These are phyloP conservation scores for Suillus ampliporus DNA, from an alignment of 768 basidiomycete species.

Conservation along the genomic window DNA sequence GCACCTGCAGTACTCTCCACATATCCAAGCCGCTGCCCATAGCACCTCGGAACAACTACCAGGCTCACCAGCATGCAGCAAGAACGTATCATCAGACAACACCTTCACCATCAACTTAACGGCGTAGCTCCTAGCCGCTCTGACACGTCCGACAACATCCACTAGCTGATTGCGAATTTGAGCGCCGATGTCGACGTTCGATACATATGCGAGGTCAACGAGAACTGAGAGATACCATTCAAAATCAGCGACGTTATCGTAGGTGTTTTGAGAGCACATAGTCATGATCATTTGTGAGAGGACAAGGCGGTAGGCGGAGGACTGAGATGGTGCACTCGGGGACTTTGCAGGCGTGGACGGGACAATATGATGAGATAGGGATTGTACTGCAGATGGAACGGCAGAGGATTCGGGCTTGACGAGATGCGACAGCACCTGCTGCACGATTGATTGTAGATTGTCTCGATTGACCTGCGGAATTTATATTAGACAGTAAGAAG, in stretches of 20 bases:
- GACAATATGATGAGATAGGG: conserved; percentile 57
- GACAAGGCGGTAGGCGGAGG: conserved; percentile 84
- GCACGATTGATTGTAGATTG: conserved; percentile 89
- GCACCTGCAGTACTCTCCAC: conserved; percentile 92
- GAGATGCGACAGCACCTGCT: conserved; percentile 88
- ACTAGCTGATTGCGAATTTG: conserved; percentile 85
- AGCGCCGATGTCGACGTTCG: conserved; percentile 76
- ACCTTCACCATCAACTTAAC: conserved; percentile 85
- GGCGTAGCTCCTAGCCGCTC: conserved; percentile 74
- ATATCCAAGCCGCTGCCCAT: conserved; percentile 96
- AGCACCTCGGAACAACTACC: conserved; percentile 84
- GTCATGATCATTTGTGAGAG: conserved; percentile 82
- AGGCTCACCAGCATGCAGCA: conserved; percentile 68
- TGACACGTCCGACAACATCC: conserved; percentile 85
- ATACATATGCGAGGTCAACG: conserved; percentile 88
- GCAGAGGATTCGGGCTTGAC: conserved; percentile 60
- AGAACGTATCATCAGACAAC: conserved; percentile 76
- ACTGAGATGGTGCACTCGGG: conserved; percentile 62
- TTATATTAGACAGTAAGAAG: neutral
- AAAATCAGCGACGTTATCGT: conserved; percentile 89
- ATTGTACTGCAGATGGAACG: conserved; percentile 61
- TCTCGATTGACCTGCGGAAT: conserved; percentile 70
- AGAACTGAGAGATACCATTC: conserved; percentile 98
- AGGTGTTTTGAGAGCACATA: conserved; percentile 85
- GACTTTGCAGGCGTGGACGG: conserved; percentile 44